Evolutionary conservation across 768 basidiomycete genomes (phyloP).

Genomic region (Krasilnikovozyma curviuscula): DNA sequence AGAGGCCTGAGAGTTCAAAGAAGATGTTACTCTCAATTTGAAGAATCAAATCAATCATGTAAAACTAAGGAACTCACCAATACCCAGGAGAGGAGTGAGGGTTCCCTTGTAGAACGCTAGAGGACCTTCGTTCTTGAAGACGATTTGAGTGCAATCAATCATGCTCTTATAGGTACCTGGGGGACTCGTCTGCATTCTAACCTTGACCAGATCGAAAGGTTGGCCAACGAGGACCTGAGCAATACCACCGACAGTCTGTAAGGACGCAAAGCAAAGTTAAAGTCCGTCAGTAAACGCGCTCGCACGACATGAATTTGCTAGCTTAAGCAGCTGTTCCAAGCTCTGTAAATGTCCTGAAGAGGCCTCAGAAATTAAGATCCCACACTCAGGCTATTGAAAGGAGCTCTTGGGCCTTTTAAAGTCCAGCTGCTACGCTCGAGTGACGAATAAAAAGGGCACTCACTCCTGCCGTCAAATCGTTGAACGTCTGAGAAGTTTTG

Average conservation of each 20-base stretch:
- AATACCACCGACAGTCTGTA: slow-evolving; percentile 6
- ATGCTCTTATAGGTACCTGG: slow-evolving; percentile 76
- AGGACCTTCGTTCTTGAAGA: slow-evolving; percentile 77
- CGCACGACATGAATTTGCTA: too few relatives aligned
- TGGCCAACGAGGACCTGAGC: slow-evolving; percentile 49
- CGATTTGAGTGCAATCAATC: slow-evolving; percentile 72
- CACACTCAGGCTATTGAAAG: too few relatives aligned
- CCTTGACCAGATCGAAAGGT: slow-evolving; percentile 91
- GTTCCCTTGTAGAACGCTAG: slow-evolving; percentile 96
- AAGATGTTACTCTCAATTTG: background rate
- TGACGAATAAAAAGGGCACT: too few relatives aligned
- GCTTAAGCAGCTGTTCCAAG: too few relatives aligned
- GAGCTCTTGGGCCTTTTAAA: too few relatives aligned
- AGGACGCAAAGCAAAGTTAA: too few relatives aligned
- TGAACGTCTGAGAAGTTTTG: too few relatives aligned
- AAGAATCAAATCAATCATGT: background rate
- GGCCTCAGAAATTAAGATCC: too few relatives aligned
- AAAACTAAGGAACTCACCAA: slow-evolving; percentile 29
- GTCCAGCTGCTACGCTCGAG: too few relatives aligned
- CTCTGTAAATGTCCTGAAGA: too few relatives aligned
- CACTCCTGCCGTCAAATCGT: too few relatives aligned
- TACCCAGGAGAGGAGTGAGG: slow-evolving; percentile 69
- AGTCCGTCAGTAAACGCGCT: too few relatives aligned
- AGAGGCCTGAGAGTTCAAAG: slow-evolving; percentile 34
- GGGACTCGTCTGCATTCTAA: slow-evolving; percentile 78